These are phyloP conservation scores for Globisporangium paddicum DNA, from an alignment of 352 stramenopile genomes.

Conservation along the genomic window DNA sequence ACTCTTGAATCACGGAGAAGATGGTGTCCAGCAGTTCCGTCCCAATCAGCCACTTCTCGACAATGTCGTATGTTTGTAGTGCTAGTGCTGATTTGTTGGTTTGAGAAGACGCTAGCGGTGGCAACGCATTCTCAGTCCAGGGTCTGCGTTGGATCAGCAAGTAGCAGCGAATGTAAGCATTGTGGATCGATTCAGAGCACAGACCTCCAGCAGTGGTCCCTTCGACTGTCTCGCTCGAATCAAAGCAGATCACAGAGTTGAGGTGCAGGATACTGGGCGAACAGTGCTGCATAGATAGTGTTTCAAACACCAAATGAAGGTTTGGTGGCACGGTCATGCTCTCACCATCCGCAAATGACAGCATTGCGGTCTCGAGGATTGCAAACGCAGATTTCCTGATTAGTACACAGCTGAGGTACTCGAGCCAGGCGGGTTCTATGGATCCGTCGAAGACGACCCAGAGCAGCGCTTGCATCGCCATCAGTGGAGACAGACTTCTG, in stretches of 20 bases:
- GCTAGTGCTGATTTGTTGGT: background rate
- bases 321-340: constrained; percentile 64
- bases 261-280: constrained; percentile 27
- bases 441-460: constrained; percentile 46
- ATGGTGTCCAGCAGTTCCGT: constrained; percentile 24
- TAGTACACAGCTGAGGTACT: constrained; percentile 30
- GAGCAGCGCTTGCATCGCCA: constrained; percentile 19
- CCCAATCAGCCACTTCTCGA: constrained; percentile 19
- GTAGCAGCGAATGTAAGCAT: constrained; percentile 24
- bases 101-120: background rate
- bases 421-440: constrained; percentile 33
- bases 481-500: background rate
- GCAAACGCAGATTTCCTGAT: background rate
- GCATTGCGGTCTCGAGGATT: background rate
- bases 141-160: constrained; percentile 17
- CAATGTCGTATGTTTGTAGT: constrained; percentile 15
- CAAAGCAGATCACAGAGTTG: constrained; percentile 25
- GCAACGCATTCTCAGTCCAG: background rate
- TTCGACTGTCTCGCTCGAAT: background rate
- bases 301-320: constrained; percentile 60
- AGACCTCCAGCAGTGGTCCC: background rate
- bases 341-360: constrained; percentile 36
- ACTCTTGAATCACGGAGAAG: constrained; percentile 21
- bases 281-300: constrained; percentile 26
- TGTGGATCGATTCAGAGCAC: constrained; percentile 15